Percentiles rank a stretch among this genome's conserved stretches.
Conservation (phyloP, 2,329 filamentous ascomycete species). For the Boeremia lycopersici region DNA sequence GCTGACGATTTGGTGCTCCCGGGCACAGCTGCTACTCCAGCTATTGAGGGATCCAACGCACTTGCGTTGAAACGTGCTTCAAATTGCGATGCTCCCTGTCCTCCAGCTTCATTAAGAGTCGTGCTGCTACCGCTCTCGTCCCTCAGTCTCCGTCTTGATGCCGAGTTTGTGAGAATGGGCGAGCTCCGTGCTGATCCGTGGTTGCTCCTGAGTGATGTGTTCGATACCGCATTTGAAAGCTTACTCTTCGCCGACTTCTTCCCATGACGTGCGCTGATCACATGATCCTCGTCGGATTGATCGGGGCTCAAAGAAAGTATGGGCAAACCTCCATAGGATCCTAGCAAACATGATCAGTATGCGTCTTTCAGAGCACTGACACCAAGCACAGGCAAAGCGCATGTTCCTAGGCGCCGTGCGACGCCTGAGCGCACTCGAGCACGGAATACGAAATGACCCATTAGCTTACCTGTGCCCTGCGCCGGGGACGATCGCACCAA, state of each 20-base stretch:
- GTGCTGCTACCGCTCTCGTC: slow-evolving; percentile 34
- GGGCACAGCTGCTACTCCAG: slow-evolving; percentile 29
- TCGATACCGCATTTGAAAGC: slow-evolving; percentile 32
- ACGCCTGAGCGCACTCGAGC: slow-evolving; percentile 12
- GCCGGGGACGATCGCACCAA: slow-evolving; percentile 65
- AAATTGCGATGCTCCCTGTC: slow-evolving; percentile 36
- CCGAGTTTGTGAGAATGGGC: slow-evolving; percentile 21
- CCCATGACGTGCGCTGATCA: slow-evolving; percentile 29
- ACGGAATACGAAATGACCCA: slow-evolving; percentile 13
- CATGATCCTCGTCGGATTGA: slow-evolving; percentile 44
- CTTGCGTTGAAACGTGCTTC: slow-evolving; percentile 44
- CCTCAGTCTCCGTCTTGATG: slow-evolving; percentile 35
- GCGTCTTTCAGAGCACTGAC: not conserved
- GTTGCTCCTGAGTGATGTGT: slow-evolving; percentile 18
- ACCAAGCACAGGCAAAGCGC: not conserved
- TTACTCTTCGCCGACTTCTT: slow-evolving; percentile 45
- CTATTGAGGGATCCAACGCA: slow-evolving; percentile 29
- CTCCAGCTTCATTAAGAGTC: slow-evolving; percentile 32
- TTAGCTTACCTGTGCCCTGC: slow-evolving; percentile 56
- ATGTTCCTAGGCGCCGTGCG: slow-evolving; percentile 2
- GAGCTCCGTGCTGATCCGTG: slow-evolving; percentile 29
- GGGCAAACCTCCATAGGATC: slow-evolving; percentile 66
- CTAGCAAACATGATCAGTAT: slow-evolving; percentile 29
- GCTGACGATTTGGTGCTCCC: slow-evolving; percentile 38
- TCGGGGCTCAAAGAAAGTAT: slow-evolving; percentile 49